Conservation (phyloP, 306 rosid species). For the Medicago lupulina region DNA sequence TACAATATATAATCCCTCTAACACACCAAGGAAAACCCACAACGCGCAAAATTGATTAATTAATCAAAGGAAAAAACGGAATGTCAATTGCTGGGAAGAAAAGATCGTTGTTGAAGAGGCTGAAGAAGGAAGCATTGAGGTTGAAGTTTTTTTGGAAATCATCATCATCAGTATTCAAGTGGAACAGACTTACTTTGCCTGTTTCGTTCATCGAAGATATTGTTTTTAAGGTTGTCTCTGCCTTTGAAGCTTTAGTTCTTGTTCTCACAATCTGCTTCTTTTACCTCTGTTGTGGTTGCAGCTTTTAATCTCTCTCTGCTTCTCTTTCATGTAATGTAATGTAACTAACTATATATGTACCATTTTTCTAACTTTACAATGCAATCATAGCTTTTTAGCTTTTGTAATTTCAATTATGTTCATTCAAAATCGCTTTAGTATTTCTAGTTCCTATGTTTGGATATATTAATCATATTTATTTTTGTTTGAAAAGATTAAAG, state of each 20-base stretch:
- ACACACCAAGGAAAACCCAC: conserved; percentile 4
- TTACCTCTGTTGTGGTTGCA: conserved; percentile 75
- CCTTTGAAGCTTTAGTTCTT: conserved; percentile 62
- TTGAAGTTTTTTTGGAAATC: conserved; percentile 53
- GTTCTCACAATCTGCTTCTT: conserved; percentile 49
- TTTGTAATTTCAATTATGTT: no score
- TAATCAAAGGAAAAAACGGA: no score
- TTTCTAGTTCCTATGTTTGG: no score
- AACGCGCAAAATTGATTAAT: background rate
- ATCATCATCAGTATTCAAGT: conserved; percentile 50
- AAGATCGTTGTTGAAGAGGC: conserved; percentile 53
- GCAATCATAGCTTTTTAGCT: background rate
- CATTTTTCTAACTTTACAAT: background rate
- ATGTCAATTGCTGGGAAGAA: conserved; percentile 38
- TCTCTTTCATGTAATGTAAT: background rate
- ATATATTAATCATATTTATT: no score
- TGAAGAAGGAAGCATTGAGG: conserved; percentile 54
- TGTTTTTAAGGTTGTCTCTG: conserved; percentile 64
- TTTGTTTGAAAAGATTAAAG: no score
- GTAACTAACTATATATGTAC: background rate
- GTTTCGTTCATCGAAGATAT: conserved; percentile 58
- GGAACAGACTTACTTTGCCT: conserved; percentile 50
- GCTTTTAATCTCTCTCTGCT: background rate
- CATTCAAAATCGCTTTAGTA: background rate
- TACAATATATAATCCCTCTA: no score